phyloP scores from a whole-genome alignment of 2,329 filamentous ascomycete genomes.

The Talaromyces islandicus region DNA sequence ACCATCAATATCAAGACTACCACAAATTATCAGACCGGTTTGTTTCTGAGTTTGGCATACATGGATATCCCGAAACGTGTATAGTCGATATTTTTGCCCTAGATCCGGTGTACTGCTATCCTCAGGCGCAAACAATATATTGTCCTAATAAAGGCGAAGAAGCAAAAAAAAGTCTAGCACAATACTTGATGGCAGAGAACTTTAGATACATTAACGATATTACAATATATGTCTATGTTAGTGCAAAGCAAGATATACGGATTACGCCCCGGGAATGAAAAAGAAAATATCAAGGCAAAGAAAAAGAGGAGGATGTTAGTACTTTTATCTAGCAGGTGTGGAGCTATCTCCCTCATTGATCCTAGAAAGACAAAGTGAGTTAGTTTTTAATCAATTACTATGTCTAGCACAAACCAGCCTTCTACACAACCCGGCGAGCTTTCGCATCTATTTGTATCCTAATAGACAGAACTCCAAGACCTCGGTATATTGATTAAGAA shows the following conservation, averaged over 20 bases:
- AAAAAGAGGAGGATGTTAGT: conserved; percentile 37
- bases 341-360: conserved; percentile 19
- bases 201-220: conserved; percentile 16
- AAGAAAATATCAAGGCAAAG: conserved; percentile 22
- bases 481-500: background rate
- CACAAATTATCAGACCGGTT: conserved; percentile 66
- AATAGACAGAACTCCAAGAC: conserved; percentile 37
- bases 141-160: conserved; percentile 89
- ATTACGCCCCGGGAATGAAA: conserved; percentile 31
- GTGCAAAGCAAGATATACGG: too few species aligned
- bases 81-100: conserved; percentile 68
- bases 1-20: conserved; percentile 76
- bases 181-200: conserved; percentile 49
- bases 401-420: conserved; percentile 49
- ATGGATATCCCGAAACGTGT: conserved; percentile 59
- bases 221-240: conserved; percentile 51
- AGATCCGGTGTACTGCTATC: conserved; percentile 56
- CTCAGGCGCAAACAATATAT: conserved; percentile 73
- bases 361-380: conserved; percentile 30
- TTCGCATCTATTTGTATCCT: conserved; percentile 47
- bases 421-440: conserved; percentile 50
- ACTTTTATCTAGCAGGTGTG: conserved; percentile 26
- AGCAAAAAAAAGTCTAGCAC: conserved; percentile 70
- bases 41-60: conserved; percentile 84
- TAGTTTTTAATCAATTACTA: conserved; percentile 49